Evolutionary conservation across 345 rosid species (phyloP), one percentile per base, ranked within the genome.

Genomic region (Sonneratia caseolaris): DNA sequence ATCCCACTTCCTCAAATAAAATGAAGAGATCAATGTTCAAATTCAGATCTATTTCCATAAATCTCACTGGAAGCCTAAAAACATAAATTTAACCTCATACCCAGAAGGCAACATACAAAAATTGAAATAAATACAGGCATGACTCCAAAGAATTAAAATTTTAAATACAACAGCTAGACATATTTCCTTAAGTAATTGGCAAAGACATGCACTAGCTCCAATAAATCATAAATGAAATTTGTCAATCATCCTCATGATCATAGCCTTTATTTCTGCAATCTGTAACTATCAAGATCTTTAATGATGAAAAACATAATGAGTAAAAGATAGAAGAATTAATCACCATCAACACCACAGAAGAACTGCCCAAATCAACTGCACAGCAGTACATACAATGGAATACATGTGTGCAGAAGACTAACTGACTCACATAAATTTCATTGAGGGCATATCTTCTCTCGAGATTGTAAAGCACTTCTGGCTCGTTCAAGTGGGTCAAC

Each of bases 401-500:
- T 68, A 68, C 18, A 24, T 6, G n/a, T 22, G 32, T 68, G 36
- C 21, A 22, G 55, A 45, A 51, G 18, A 32, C 38, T 69, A 73
- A 69, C 37, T 15, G 56, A 85, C 92, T 90, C 71, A 95, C 99
- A 72, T 95, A 95, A 68, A 95, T 95, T 88, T 95, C 97, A 81
- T 95, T 92, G 9, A 92, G 86, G 70, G 88, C 89, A 37, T 92
- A 92, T 92, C 97, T 83, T 75, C 97, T 85, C 83, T 90, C 83
- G 10, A 92, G 83, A 84, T 92, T 95, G 68, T 82, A 89, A 78
- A 92, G 97, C 73, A 95, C 99, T 74, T 91, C 96, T 71, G 99
- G 90, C 85, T 95, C 99, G 81, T 92, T 89, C 91, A 95, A 90
- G 81, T 94, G 89, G 18, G 97, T 81, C 76, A 94, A 78, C 76